These are phyloP conservation scores for Ceratobasidium sp. DNA, from an alignment of 1,284 basidiomycete genomes.

Conservation along the genomic window DNA sequence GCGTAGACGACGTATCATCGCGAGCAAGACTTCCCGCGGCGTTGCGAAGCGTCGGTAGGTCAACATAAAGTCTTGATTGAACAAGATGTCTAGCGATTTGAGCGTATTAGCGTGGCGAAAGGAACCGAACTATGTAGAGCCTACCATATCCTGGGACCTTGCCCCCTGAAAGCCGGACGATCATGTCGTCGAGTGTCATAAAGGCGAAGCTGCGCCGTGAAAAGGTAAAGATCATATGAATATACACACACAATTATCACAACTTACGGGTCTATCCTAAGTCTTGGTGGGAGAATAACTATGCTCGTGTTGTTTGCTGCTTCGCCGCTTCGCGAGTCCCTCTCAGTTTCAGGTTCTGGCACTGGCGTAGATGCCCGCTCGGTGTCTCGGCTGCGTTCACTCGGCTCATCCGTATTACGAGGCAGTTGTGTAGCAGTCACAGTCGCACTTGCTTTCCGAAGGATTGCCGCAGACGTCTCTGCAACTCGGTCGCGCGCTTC, in stretches of 20 bases:
- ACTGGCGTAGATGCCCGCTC: neutral
- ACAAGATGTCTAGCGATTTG: slow-evolving; percentile 64
- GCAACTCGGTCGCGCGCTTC: slow-evolving; percentile 55
- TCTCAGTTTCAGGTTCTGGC: neutral
- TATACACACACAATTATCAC: neutral
- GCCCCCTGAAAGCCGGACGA: slow-evolving; percentile 18
- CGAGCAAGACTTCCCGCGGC: slow-evolving; percentile 75
- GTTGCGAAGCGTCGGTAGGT: slow-evolving; percentile 80
- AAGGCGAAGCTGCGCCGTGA: slow-evolving; percentile 23
- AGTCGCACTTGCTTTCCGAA: slow-evolving; percentile 33
- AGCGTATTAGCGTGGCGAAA: neutral
- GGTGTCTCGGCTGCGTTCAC: no score
- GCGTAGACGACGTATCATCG: slow-evolving; percentile 76
- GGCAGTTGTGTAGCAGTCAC: neutral
- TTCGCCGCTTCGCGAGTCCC: neutral
- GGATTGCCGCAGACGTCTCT: slow-evolving; percentile 21
- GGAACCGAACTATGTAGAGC: slow-evolving; percentile 27
- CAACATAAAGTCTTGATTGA: slow-evolving; percentile 75
- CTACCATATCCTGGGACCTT: neutral
- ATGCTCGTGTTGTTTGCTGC: neutral
- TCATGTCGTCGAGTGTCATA: slow-evolving; percentile 17
- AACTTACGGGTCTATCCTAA: slow-evolving; percentile 21
- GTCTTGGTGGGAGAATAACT: neutral
- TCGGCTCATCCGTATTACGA: neutral
- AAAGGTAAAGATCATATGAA: neutral